phyloP scores from a whole-genome alignment of 2,329 filamentous ascomycete species.

The Colletotrichum sp. region DNA sequence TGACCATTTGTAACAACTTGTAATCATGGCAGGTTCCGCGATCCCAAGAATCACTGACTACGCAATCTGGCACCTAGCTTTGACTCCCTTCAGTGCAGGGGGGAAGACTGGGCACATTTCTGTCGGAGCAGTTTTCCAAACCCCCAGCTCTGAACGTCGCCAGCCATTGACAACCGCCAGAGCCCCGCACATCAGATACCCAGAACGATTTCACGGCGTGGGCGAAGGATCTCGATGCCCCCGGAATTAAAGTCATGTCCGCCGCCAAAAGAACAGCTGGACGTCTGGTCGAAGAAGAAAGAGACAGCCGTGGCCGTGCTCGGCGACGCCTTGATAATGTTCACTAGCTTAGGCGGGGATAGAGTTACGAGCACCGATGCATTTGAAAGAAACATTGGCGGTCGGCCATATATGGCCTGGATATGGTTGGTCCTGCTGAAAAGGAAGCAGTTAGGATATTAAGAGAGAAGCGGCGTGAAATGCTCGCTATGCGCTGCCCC shows the following conservation, averaged over 20 bases:
- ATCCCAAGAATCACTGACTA: neutral
- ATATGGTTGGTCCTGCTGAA: neutral
- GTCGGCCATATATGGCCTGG: neutral
- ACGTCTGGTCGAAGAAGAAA: neutral
- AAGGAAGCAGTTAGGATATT: neutral
- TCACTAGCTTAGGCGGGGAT: neutral
- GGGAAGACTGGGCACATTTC: neutral
- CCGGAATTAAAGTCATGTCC: neutral
- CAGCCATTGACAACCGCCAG: neutral
- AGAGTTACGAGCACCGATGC: neutral
- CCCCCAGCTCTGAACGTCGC: neutral
- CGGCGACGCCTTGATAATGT: neutral
- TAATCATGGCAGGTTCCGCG: neutral
- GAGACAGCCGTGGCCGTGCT: neutral
- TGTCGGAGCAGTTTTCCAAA: neutral
- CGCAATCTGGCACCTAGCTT: neutral
- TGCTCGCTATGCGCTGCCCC: neutral
- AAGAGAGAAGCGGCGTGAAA: neutral
- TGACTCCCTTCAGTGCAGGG: neutral
- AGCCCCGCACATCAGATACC: neutral
- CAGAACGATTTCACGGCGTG: neutral
- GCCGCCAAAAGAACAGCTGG: neutral
- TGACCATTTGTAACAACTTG: neutral
- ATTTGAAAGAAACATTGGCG: neutral
- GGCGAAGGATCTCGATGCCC: neutral